Conservation (phyloP, 495 filamentous ascomycete genomes). For the Choiromyces venosus region DNA sequence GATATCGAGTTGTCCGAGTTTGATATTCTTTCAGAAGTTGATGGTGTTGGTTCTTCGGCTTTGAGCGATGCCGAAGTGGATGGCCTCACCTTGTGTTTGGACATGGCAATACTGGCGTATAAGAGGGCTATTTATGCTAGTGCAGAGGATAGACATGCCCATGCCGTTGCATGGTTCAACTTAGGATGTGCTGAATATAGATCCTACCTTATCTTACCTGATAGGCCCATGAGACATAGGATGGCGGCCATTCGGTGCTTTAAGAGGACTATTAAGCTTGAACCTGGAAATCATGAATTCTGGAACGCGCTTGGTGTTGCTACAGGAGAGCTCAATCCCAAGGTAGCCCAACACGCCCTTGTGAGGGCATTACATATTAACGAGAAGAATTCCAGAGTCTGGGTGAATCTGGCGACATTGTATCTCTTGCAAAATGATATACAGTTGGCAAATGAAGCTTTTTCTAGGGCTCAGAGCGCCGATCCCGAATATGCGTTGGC, state of each 20-base stretch:
- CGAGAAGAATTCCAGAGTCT: constrained; percentile 71
- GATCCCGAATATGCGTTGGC: constrained; percentile 89
- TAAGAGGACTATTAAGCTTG: constrained; percentile 92
- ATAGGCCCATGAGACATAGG: constrained; percentile 59
- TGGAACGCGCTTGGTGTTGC: constrained; percentile 95
- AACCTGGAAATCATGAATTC: constrained; percentile 92
- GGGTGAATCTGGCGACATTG: constrained; percentile 85
- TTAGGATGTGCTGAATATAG: constrained; percentile 88
- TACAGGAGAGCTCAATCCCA: constrained; percentile 74
- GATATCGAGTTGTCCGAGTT: constrained; percentile 53
- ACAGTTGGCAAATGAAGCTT: constrained; percentile 78
- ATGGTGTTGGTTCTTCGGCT: constrained; percentile 57
- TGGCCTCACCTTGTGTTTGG: constrained; percentile 51
- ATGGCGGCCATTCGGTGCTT: constrained; percentile 77
- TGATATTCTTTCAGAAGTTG: constrained; percentile 61
- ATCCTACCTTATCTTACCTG: constrained; percentile 54
- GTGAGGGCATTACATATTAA: constrained; percentile 91
- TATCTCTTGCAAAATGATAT: constrained; percentile 78
- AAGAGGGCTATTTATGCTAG: constrained; percentile 76
- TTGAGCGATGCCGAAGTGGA: constrained; percentile 45
- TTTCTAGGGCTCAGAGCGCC: constrained; percentile 81
- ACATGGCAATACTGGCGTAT: constrained; percentile 72
- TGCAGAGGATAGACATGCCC: constrained; percentile 73
- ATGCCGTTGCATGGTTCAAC: constrained; percentile 94
- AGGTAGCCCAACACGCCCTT: constrained; percentile 88